Evolutionary conservation across 2,329 filamentous ascomycete species (phyloP).

Genomic region (Penicillium psychrosexuale): DNA sequence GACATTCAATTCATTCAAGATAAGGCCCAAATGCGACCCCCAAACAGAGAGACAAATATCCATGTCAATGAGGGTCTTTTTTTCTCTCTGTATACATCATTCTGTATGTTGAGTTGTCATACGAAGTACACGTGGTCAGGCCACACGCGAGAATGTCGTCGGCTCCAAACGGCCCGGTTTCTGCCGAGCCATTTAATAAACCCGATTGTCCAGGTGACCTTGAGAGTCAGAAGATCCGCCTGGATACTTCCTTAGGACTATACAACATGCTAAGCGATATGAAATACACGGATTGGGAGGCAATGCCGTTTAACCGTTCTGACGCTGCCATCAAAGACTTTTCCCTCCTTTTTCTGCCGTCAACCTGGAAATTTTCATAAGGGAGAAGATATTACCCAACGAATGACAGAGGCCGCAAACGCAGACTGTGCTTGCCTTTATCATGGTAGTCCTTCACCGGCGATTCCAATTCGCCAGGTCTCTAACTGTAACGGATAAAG

Average conservation of each 20-base stretch:
- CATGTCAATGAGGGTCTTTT: neutral
- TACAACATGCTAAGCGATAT: neutral
- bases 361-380: too few species aligned
- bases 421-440: neutral
- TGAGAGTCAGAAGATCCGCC: neutral
- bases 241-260: neutral
- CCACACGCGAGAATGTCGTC: slow-evolving; percentile 10
- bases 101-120: too few species aligned
- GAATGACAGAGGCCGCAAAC: too few species aligned
- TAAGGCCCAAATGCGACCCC: neutral
- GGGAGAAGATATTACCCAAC: too few species aligned
- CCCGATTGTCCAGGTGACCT: neutral
- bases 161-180: neutral
- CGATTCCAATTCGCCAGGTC: neutral
- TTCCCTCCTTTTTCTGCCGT: too few species aligned
- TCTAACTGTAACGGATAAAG: too few species aligned
- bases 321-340: neutral
- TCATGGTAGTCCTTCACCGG: neutral
- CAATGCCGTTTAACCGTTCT: neutral
- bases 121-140: slow-evolving; percentile 4
- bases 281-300: neutral
- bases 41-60: neutral
- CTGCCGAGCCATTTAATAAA: neutral
- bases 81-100: neutral
- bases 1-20: neutral